Base-by-base conservation (phyloP, 495 filamentous ascomycete species). In the Jackrogersella minutella region DNA sequence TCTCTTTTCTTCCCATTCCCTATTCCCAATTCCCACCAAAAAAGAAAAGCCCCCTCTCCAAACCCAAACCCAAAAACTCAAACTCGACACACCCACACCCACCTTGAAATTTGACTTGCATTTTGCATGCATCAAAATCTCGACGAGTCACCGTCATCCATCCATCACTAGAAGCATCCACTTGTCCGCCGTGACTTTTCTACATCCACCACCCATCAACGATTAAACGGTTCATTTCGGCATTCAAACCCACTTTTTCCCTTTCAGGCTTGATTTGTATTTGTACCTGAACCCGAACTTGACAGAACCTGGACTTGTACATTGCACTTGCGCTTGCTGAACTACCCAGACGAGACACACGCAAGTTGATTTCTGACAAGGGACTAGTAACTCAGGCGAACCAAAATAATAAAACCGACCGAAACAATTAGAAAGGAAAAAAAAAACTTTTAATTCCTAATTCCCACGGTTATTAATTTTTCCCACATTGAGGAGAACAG, bases 131-230 rank as follows among this genome's bases (percentile, higher is more conserved):
- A 74, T 66, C 70, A 70, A 58, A 58, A 69, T 73, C 72, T 73
- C 70, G 66, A 74, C 70, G 70, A 73, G 64, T 71, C 68, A 69
- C 67, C 72, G 67, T 74, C 70, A 74, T 74, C 64, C 58, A 41
- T 64, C 36, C 67, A 61, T 74, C 72, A 68, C 64, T 52, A 55
- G 50, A 13, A 65, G 72, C 79, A 80, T 81, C 83, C 81, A 81
- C 80, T 76, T 73, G 72, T 75, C 79, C 76, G 78, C 70, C 74
- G 79, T 81, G 80, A 46, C 81, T 73, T 73, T 70, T 68, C 66
- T 73, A 68, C 51, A 68, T 54, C 73, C 61, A 66, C 73, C 68
- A 67, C 74, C 49, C 68, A 66, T 55, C 67, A 68, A 63, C 58
- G 52, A 69, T 62, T 70, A 66, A 59, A 71, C 72, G 64, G 69